Evolutionary conservation across 2,329 filamentous ascomycete species (phyloP).

Genomic region (Dactylella cylindrospora): DNA sequence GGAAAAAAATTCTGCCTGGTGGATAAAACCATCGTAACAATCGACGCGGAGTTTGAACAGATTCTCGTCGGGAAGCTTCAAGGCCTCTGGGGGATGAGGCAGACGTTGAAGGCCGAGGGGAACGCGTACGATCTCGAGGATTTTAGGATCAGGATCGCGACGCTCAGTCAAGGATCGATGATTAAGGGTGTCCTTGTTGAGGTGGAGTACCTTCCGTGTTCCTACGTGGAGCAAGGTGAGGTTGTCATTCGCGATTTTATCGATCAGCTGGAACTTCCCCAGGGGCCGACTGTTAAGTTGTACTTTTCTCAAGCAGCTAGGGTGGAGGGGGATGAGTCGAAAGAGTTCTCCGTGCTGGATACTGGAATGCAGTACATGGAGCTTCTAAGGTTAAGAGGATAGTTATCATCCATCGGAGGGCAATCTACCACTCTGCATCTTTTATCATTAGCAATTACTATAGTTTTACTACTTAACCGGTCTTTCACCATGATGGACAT

Average conservation of each 20-base stretch:
- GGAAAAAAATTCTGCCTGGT: conserved; percentile 46
- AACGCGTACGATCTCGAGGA: conserved; percentile 47
- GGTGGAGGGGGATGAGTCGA: conserved; percentile 19
- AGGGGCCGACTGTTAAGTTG: conserved; percentile 45
- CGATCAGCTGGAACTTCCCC: conserved; percentile 44
- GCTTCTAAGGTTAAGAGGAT: conserved; percentile 45
- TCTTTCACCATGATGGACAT: not conserved
- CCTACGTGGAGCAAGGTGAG: conserved; percentile 46
- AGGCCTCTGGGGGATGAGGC: conserved; percentile 46
- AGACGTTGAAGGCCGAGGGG: conserved; percentile 46
- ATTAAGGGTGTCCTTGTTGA: conserved; percentile 48
- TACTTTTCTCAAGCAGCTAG: conserved; percentile 42
- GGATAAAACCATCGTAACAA: conserved; percentile 46
- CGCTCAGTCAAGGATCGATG: conserved; percentile 46
- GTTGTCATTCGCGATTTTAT: conserved; percentile 47
- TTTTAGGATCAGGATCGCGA: conserved; percentile 47
- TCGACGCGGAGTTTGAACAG: conserved; percentile 47
- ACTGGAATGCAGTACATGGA: conserved; percentile 49
- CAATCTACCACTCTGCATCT: not conserved
- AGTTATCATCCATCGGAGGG: not conserved
- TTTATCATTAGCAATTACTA: not conserved
- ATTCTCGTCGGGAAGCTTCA: conserved; percentile 47
- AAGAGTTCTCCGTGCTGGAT: conserved; percentile 47
- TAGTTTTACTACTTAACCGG: not conserved
- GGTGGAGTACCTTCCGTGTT: conserved; percentile 47